Percentiles rank a stretch among this genome's conserved stretches.
Evolutionary conservation across 495 filamentous ascomycete genomes (phyloP).

Genomic region (Penicillium coprophilum): DNA sequence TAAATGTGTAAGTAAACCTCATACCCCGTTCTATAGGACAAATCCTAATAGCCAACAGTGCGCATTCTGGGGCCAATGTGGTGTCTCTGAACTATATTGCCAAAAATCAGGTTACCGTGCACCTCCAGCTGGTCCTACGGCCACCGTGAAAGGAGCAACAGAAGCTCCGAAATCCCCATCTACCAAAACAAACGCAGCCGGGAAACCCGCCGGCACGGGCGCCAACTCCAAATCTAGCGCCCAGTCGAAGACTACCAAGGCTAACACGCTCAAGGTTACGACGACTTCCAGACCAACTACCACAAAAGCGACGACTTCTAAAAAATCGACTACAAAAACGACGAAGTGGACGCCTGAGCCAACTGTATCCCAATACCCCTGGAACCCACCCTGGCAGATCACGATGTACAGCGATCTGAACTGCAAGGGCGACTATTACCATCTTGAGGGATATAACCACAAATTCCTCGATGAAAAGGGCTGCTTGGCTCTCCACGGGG

Average conservation of each 20-base stretch:
- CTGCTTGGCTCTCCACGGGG: not conserved
- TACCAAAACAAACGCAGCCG: not conserved
- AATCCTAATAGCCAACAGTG: not conserved
- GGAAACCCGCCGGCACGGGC: not conserved
- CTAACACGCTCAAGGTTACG: not conserved
- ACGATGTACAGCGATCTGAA: not conserved
- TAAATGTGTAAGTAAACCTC: slow-evolving; percentile 16
- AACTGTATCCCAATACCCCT: not conserved
- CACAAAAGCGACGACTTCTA: too few species aligned
- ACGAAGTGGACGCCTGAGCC: not conserved
- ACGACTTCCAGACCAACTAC: not conserved
- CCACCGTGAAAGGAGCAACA: not conserved
- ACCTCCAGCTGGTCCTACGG: not conserved
- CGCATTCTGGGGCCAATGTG: slow-evolving; percentile 1
- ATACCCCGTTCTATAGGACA: not conserved
- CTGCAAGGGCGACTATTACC: slow-evolving; percentile 5
- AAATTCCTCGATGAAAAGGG: not conserved
- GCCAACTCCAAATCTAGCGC: not conserved
- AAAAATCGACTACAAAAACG: too few species aligned
- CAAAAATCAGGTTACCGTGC: not conserved
- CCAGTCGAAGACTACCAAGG: not conserved
- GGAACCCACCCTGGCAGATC: not conserved
- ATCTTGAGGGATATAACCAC: not conserved
- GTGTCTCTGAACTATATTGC: not conserved
- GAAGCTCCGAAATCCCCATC: not conserved